Evolutionary conservation across 1,139 yeast genomes (phyloP).

Genomic region (Kazachstania sp.): DNA sequence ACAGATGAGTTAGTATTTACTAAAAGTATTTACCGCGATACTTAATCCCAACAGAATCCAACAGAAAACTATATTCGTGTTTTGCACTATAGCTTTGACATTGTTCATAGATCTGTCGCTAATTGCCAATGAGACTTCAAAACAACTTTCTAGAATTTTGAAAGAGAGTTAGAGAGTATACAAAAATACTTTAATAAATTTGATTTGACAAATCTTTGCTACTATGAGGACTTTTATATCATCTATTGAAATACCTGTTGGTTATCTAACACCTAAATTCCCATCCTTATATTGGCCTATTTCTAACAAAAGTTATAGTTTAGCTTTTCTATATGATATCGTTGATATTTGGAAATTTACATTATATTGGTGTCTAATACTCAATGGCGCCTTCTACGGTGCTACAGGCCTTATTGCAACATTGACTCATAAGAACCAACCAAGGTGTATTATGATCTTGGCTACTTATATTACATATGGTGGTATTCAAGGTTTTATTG

Average conservation of each 20-base stretch:
- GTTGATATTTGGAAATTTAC: constrained; percentile 82
- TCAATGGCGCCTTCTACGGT: constrained; percentile 54
- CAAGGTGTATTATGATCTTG: constrained; percentile 38
- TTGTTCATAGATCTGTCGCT: no score
- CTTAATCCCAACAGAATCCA: no score
- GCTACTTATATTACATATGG: constrained; percentile 44
- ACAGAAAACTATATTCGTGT: no score
- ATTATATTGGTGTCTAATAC: constrained; percentile 67
- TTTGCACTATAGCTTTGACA: no score
- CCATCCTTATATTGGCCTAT: constrained; percentile 78
- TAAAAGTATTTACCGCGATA: no score
- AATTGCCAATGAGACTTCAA: no score
- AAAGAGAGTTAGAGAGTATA: no score
- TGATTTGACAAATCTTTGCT: no score
- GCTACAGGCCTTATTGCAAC: constrained; percentile 61
- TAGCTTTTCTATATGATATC: constrained; percentile 57
- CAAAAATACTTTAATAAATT: no score
- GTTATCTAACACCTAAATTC: constrained; percentile 68
- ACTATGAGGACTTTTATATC: constrained; percentile 29
- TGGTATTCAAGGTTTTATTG: constrained; percentile 52
- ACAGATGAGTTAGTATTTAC: no score
- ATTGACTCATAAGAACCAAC: constrained; percentile 38
- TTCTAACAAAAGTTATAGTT: constrained; percentile 36
- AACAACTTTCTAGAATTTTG: no score
- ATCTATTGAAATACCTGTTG: constrained; percentile 55